A percentile compares a stretch with the other conserved stretches of the same genome.
phyloP scores from a whole-genome alignment of 2,329 filamentous ascomycete genomes.

The Herpotrichia juniperi region DNA sequence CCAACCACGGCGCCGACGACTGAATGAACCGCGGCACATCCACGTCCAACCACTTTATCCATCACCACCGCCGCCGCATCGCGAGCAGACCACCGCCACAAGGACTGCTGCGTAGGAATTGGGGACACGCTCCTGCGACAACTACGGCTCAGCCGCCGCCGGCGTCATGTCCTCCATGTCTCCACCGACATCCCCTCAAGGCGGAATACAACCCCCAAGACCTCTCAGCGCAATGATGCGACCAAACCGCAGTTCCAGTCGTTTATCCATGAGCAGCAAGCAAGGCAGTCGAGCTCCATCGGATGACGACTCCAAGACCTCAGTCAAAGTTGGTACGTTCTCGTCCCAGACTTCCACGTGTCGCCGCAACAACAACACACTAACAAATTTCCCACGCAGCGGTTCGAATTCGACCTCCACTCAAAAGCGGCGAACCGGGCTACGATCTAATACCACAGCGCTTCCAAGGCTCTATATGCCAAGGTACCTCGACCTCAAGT shows the following conservation, averaged over 20 bases:
- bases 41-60: slow-evolving; percentile 12
- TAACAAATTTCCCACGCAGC: slow-evolving; percentile 60
- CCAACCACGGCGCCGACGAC: slow-evolving; percentile 11
- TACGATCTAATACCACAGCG: slow-evolving; percentile 95
- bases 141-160: slow-evolving; percentile 29
- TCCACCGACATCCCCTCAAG: slow-evolving; percentile 45
- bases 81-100: slow-evolving; percentile 9
- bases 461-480: slow-evolving; percentile 91
- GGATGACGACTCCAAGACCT: slow-evolving; percentile 87
- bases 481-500: slow-evolving; percentile 84
- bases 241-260: slow-evolving; percentile 78
- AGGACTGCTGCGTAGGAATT: slow-evolving; percentile 7
- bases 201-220: slow-evolving; percentile 58
- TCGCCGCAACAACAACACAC: slow-evolving; percentile 13
- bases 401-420: slow-evolving; percentile 88
- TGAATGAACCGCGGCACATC: background rate
- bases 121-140: slow-evolving; percentile 17
- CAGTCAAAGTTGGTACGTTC: slow-evolving; percentile 92
- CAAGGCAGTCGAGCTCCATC: slow-evolving; percentile 81
- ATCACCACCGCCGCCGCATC: slow-evolving; percentile 10
- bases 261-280: slow-evolving; percentile 84
- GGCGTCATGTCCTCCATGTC: slow-evolving; percentile 39
- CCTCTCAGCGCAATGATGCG: slow-evolving; percentile 83
- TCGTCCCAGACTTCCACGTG: slow-evolving; percentile 8
- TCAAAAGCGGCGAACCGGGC: slow-evolving; percentile 83